Evolutionary conservation across 441 rosid species (phyloP), one percentile per base, ranked within the genome.

Genomic region (Arabidopsis hybrid): DNA sequence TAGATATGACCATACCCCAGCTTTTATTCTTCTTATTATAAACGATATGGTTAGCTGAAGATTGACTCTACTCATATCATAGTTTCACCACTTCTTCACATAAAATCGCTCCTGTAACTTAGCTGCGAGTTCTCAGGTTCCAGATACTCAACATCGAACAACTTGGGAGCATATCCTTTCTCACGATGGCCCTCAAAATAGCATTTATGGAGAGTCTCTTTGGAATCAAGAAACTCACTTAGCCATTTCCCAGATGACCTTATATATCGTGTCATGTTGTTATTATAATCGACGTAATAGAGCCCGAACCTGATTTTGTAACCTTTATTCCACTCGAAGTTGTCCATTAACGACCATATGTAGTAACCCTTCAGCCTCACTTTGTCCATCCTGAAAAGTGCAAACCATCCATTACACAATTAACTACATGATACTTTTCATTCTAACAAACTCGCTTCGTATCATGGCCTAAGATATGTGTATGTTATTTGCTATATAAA

Each of bases 291-390:
- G 0, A 79, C 75, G 14, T 74, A 65, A 32, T 69, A 73, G 8
- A 79, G 75, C 26, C 79, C 79, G 0, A 74, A 79, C 43, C 82
- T 73, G 0, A 51, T 11, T 18, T 13, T 69, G 21, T 74, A 79
- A n/a, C 82, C 82, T 73, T 4, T 65, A 10, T 74, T 68, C 78
- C 75, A 79, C 52, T 79, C 82, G 16, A 75, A 75, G 67, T 75
- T 79, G 72, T 79, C 80, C 82, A 79, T 66, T 67, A 79, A 61
- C 3, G 80, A 79, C 82, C 82, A 79, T 67, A 67, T 55, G 57
- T 31, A 79, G 61, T 75, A 79, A 17, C 82, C 82, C 68, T 75
- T 79, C 8, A 79, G n/a, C 46, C 10, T 69, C 59, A 79, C 82
- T 2, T 56, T 56, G 68, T 74, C 8, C 16, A 49, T n/a, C 63